Conservation (phyloP, 2,329 filamentous ascomycete species). For the Colletotrichum sublineola region DNA sequence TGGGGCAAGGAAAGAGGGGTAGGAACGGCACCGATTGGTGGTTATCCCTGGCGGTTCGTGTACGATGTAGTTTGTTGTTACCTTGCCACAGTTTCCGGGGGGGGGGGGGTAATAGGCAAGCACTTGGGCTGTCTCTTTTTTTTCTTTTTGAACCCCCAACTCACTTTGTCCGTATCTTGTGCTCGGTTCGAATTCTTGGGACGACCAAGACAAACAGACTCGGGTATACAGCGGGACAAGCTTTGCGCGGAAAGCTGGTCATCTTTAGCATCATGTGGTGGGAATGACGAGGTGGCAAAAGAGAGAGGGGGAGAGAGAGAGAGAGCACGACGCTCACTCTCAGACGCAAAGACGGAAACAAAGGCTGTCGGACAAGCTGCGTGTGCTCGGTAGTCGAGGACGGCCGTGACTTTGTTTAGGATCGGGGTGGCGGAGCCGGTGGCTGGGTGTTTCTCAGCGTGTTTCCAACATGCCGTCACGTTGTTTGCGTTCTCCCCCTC, state of each 20-base stretch:
- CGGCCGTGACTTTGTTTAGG: not conserved
- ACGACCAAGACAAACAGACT: not conserved
- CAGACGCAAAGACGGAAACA: conserved; percentile 24
- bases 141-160: not conserved
- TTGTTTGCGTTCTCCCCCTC: not conserved
- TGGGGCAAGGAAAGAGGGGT: not conserved
- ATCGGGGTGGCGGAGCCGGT: not conserved
- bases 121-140: not conserved
- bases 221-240: not conserved
- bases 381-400: not conserved
- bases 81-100: not conserved
- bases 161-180: too few relatives aligned
- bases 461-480: not conserved
- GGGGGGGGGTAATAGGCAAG: not conserved
- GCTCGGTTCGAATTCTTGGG: too few relatives aligned
- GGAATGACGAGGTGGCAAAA: not conserved
- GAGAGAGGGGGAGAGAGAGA: not conserved
- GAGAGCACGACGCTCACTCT: conserved; percentile 1
- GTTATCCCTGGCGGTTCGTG: not conserved
- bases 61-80: not conserved
- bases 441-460: not conserved
- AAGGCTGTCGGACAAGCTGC: conserved; percentile 13
- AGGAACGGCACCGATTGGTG: not conserved
- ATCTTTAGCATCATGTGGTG: not conserved
- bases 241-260: not conserved